These are phyloP conservation scores for Aleurites moluccanus DNA, from an alignment of 441 rosid species.

Conservation along the genomic window DNA sequence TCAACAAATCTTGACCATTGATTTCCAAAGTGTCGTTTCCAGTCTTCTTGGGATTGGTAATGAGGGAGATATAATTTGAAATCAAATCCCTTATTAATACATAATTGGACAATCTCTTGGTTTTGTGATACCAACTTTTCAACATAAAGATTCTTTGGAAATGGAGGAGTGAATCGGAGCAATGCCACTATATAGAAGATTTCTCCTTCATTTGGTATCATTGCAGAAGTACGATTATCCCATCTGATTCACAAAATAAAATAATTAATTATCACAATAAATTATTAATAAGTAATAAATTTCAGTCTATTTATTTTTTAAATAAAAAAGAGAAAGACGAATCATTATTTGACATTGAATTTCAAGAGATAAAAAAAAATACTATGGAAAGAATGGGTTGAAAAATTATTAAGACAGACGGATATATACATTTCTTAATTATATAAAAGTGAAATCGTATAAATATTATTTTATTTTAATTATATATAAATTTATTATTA, in stretches of 20 bases:
- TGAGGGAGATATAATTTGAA: slow-evolving; percentile 89
- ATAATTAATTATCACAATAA: too few species aligned
- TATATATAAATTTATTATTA: too few species aligned
- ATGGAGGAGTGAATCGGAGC: slow-evolving; percentile 55
- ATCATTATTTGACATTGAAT: slow-evolving; percentile 17
- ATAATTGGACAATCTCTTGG: slow-evolving; percentile 55
- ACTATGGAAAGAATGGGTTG: background rate
- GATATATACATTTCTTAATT: too few species aligned
- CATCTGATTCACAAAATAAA: slow-evolving; percentile 43
- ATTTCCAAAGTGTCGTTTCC: slow-evolving; percentile 79
- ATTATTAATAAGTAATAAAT: too few species aligned
- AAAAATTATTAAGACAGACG: too few species aligned
- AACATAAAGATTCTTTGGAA: slow-evolving; percentile 35
- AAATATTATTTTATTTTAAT: too few species aligned
- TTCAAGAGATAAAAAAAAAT: background rate
- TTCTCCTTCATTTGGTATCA: slow-evolving; percentile 61
- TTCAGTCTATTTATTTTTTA: background rate
- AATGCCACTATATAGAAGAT: slow-evolving; percentile 88
- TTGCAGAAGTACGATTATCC: slow-evolving; percentile 69
- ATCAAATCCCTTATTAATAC: slow-evolving; percentile 49
- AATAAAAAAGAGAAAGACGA: background rate
- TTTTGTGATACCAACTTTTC: slow-evolving; percentile 68
- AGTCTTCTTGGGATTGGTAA: slow-evolving; percentile 64
- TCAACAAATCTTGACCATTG: slow-evolving; percentile 66
- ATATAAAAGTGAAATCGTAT: too few species aligned